phyloP scores from a whole-genome alignment of 345 rosid genomes.

The Populus ilicifolia region DNA sequence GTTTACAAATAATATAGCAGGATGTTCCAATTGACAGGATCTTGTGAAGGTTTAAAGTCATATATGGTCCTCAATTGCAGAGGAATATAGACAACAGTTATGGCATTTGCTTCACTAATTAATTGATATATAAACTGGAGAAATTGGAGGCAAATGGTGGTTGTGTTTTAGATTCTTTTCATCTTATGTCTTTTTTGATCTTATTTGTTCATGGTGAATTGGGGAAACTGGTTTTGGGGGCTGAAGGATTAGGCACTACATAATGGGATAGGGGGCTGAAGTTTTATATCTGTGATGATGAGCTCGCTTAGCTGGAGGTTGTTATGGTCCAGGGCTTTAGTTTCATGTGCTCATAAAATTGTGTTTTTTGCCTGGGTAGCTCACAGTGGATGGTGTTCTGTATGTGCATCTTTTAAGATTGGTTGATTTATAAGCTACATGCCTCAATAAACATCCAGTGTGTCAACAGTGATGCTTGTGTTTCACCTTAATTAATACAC shows the following conservation, averaged over 20 bases:
- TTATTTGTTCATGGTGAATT: not conserved
- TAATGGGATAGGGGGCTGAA: not conserved
- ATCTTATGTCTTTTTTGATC: not conserved
- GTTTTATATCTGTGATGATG: not conserved
- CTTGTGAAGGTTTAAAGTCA: not conserved
- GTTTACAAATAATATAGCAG: not conserved
- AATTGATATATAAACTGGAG: too few species aligned
- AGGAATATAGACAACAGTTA: not conserved
- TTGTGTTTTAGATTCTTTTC: not conserved
- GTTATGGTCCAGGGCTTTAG: not conserved
- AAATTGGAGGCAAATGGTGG: not conserved
- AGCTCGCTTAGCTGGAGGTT: not conserved
- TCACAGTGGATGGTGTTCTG: not conserved
- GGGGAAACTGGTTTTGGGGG: not conserved
- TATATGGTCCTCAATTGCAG: not conserved
- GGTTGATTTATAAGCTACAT: not conserved
- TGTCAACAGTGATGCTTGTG: not conserved
- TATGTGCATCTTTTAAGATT: not conserved
- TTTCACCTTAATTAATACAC: not conserved
- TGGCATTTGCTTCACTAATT: not conserved
- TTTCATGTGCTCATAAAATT: not conserved
- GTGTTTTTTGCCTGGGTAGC: not conserved
- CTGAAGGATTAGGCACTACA: not conserved
- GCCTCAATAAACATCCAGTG: not conserved
- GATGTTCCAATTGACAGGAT: not conserved